Base-by-base conservation (phyloP, 495 filamentous ascomycete species). In the Chaetomium tenue region DNA sequence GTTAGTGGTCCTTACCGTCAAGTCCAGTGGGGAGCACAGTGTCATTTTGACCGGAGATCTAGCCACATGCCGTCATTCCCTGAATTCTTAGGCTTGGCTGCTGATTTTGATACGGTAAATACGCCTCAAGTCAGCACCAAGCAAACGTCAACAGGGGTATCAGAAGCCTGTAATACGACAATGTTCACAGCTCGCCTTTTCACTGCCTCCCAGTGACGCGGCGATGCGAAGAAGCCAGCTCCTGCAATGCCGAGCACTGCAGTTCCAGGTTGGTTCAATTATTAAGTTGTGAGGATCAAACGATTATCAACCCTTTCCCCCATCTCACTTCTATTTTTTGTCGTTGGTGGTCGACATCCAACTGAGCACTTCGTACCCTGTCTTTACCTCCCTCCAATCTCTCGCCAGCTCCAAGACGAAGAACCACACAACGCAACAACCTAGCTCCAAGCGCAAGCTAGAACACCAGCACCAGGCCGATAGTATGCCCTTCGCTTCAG, bases 401-500 rank as follows among this genome's bases (percentile, higher is more conserved):
- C 42, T 15, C 13, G 37, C 42, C 23, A 48, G 9, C 47, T 25
- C 23, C 23, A 15, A 47, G 18, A 58, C 57, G 26, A 40, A 50
- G 46, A 37, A 51, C 56, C 33, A 11, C 13, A 5, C 13, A 7
- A 47, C 44, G 18, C 42, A 58, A 47, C 47, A 37, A 18, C 63
- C 13, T 28, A 58, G 40, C n/a, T 26, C 23, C 48, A 12, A 33
- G 18, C 44, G 20, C 9, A 60, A 9, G 54, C 37, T 9, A 30
- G 13, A n/a, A 7, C 51, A 37, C 30, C 20, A 40, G 20, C 47
- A 40, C 59, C 50, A 28, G 61, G 33, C 64, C 63, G 61, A 62
- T 64, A 73, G 56, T 40, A 88, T 89, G 86, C 69, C 79, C 20
- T 81, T 87, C 61, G 77, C 75, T 52, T 66, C 77, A 22, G 87